Evolutionary conservation across 352 stramenopile genomes (phyloP), one percentile per base, ranked within the genome.

Genomic region (Lagenidium sp.): DNA sequence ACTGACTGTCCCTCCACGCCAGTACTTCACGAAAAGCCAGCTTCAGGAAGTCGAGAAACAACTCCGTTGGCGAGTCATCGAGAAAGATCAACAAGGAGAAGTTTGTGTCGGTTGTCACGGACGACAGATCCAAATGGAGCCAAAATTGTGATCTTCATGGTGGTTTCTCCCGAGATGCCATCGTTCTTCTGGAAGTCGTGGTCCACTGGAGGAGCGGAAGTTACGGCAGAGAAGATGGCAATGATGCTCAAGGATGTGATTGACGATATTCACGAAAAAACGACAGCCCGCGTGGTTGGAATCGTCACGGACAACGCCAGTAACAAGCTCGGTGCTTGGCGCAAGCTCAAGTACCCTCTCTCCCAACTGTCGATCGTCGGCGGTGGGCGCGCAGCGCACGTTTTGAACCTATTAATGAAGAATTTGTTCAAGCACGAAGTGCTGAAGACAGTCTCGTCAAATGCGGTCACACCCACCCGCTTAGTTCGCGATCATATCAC

Each of bases 281-380:
- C 46, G 19, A 29, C 28, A 12, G 29, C 16, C 26, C 28, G 29
- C 8, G 46, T 53, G 4, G 21, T 35, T 16, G 37, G 20, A 6
- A 35, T 53, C n/a, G 46, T 53, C 15, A 53, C 46, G 1, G 46
- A 53, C 13, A 53, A 53, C 22, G 46, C 46, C 13, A 28, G n/a
- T 2, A 47, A 42, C 18, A 47, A 47, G 46, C 20, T 1, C 6
- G 19, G 26, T 4, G 20, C 32, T 6, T 52, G 45, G 45, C 25
- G 21, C 2, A n/a, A n/a, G n/a, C n/a, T n/a, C n/a, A n/a, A n/a
- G n/a, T n/a, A n/a, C n/a, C n/a, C n/a, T n/a, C n/a, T n/a, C n/a
- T n/a, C n/a, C n/a, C n/a, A n/a, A n/a, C 28, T 32, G 3, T 22
- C 18, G 12, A 45, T 52, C 19, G 21, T 52, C n/a, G 36, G 36